Evolutionary conservation across 805 yeast species (phyloP).

Genomic region (Nakazawaea holstii): DNA sequence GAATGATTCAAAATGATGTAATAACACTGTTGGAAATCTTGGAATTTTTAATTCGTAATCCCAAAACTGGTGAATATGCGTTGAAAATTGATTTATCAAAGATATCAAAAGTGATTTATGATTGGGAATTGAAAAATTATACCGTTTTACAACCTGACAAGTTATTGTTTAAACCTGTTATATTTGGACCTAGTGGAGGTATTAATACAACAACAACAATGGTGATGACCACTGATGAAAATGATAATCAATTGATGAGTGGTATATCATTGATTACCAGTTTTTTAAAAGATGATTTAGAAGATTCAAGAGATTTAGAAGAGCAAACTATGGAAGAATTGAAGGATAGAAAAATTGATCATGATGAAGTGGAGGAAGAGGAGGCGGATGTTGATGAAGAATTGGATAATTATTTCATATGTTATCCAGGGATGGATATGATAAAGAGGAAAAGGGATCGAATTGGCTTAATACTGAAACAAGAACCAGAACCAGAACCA

Average conservation of each 20-base stretch:
- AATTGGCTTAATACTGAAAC: not conserved
- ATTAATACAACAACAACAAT: constrained; percentile 56
- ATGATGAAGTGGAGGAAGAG: not conserved
- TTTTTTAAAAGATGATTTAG: constrained; percentile 64
- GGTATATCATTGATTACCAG: constrained; percentile 53
- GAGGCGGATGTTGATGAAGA: not conserved
- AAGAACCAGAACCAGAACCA: not conserved
- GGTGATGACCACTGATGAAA: constrained; percentile 22
- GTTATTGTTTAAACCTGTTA: constrained; percentile 75
- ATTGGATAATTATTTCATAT: not conserved
- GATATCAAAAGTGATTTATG: constrained; percentile 35
- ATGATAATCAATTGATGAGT: constrained; percentile 28
- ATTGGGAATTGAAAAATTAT: constrained; percentile 53
- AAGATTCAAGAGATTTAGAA: constrained; percentile 57
- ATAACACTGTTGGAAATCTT: constrained; percentile 81
- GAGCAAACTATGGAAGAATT: constrained; percentile 48
- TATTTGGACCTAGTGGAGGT: constrained; percentile 85
- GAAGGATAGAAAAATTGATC: constrained; percentile 13
- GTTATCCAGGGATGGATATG: constrained; percentile 15
- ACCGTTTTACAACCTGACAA: constrained; percentile 44
- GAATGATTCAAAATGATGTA: constrained; percentile 84
- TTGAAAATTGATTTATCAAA: constrained; percentile 42
- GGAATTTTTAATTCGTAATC: constrained; percentile 48
- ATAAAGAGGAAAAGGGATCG: constrained; percentile 14
- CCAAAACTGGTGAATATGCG: constrained; percentile 40